Evolutionary conservation across 352 stramenopile genomes (phyloP).

Genomic region (Pythium brachiatum): DNA sequence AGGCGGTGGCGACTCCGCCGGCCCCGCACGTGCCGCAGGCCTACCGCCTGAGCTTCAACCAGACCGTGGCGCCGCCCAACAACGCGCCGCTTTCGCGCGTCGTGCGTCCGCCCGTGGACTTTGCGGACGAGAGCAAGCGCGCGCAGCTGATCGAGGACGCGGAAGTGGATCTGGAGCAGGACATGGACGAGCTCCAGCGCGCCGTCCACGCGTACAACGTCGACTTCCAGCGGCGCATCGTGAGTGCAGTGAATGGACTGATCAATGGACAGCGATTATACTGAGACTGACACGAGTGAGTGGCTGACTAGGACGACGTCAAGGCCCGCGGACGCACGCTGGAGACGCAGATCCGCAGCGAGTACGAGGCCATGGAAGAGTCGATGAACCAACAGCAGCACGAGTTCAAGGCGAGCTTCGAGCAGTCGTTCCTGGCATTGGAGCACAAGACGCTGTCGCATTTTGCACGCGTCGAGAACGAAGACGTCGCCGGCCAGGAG

Average conservation of each 20-base stretch:
- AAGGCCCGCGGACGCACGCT: slow-evolving; percentile 53
- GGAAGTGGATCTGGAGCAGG: slow-evolving; percentile 67
- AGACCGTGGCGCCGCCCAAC: slow-evolving; percentile 29
- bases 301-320: slow-evolving; percentile 52
- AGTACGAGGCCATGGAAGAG: slow-evolving; percentile 62
- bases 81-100: slow-evolving; percentile 25
- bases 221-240: slow-evolving; percentile 78
- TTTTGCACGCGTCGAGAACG: slow-evolving; percentile 53
- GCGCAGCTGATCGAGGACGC: slow-evolving; percentile 68
- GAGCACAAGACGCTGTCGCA: slow-evolving; percentile 60
- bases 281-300: neutral
- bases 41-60: slow-evolving; percentile 28
- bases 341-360: slow-evolving; percentile 43
- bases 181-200: slow-evolving; percentile 82
- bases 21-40: slow-evolving; percentile 17
- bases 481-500: slow-evolving; percentile 49
- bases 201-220: slow-evolving; percentile 81
- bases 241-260: slow-evolving; percentile 24
- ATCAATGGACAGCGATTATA: neutral
- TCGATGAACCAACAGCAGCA: slow-evolving; percentile 49
- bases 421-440: slow-evolving; percentile 44
- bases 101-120: slow-evolving; percentile 47
- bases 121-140: slow-evolving; percentile 70
- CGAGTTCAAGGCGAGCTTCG: slow-evolving; percentile 47
- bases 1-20: neutral